phyloP scores from a whole-genome alignment of 2,329 filamentous ascomycete genomes.

The Rachicladosporium sp. region DNA sequence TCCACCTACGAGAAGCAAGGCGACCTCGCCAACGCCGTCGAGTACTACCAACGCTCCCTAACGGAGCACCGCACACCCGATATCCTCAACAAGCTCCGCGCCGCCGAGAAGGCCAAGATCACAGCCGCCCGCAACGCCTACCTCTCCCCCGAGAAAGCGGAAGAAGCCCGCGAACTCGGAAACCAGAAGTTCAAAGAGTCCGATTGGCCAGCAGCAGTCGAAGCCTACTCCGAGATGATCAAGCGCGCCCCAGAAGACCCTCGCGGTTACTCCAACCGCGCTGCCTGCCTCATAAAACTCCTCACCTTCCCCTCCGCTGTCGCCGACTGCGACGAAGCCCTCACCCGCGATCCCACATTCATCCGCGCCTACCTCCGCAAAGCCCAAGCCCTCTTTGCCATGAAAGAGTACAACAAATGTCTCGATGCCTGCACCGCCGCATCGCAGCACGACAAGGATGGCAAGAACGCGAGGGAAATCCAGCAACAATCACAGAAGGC shows the following conservation, averaged over 20 bases:
- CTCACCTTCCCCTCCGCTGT: slow-evolving; percentile 91
- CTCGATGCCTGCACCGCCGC: slow-evolving; percentile 82
- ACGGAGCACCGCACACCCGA: slow-evolving; percentile 96
- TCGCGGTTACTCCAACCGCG: slow-evolving; percentile 92
- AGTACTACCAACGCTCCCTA: slow-evolving; percentile 84
- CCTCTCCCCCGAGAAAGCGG: slow-evolving; percentile 80
- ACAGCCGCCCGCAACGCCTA: slow-evolving; percentile 67
- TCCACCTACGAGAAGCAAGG: slow-evolving; percentile 85
- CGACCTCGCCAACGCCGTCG: slow-evolving; percentile 66
- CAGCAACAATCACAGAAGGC: slow-evolving; percentile 92
- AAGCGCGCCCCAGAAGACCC: slow-evolving; percentile 90
- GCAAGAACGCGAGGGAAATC: slow-evolving; percentile 81
- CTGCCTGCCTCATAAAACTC: slow-evolving; percentile 91
- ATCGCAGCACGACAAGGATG: slow-evolving; percentile 59
- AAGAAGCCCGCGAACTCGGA: slow-evolving; percentile 86
- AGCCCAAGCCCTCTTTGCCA: slow-evolving; percentile 87
- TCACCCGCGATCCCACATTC: slow-evolving; percentile 82
- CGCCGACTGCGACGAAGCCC: slow-evolving; percentile 81
- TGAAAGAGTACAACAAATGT: slow-evolving; percentile 96
- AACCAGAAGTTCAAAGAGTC: slow-evolving; percentile 95
- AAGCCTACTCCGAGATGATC: slow-evolving; percentile 90
- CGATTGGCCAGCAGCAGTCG: slow-evolving; percentile 90
- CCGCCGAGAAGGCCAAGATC: slow-evolving; percentile 75
- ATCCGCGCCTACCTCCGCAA: slow-evolving; percentile 95
- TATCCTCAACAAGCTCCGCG: slow-evolving; percentile 80